A percentile compares a stretch with the other conserved stretches of the same genome.
phyloP scores from a whole-genome alignment of 1,284 basidiomycete species.

The Macrocystidia cucumis region DNA sequence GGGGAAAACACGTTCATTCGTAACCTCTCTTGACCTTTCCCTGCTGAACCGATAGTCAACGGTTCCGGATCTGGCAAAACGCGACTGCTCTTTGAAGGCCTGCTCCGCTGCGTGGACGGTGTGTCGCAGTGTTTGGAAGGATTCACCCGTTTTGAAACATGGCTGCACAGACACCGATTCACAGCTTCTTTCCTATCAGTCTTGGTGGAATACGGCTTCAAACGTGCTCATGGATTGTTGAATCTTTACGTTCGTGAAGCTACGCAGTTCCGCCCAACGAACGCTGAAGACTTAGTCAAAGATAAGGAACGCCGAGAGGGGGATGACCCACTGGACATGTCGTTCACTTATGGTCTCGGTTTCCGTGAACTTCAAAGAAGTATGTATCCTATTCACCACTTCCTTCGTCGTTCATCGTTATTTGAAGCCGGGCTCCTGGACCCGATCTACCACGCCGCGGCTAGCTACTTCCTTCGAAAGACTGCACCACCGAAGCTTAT shows the following conservation, averaged over 20 bases:
- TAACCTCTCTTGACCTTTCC: not conserved
- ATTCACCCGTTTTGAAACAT: not conserved
- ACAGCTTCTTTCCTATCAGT: slow-evolving; percentile 29
- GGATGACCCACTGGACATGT: slow-evolving; percentile 16
- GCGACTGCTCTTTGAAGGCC: slow-evolving; percentile 32
- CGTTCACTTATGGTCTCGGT: too few relatives aligned
- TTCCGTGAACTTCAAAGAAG: slow-evolving; percentile 28
- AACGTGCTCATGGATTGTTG: slow-evolving; percentile 25
- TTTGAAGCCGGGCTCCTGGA: slow-evolving; percentile 23
- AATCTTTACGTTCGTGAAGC: slow-evolving; percentile 30
- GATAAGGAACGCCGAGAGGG: too few relatives aligned
- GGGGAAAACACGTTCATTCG: slow-evolving; percentile 30
- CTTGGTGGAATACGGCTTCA: slow-evolving; percentile 25
- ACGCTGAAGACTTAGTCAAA: slow-evolving; percentile 20
- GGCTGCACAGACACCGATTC: slow-evolving; percentile 25
- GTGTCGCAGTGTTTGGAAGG: slow-evolving; percentile 1
- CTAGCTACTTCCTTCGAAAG: slow-evolving; percentile 28
- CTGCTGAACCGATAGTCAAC: slow-evolving; percentile 31
- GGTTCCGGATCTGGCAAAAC: slow-evolving; percentile 37
- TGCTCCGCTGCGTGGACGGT: slow-evolving; percentile 33
- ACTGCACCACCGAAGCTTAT: slow-evolving; percentile 23
- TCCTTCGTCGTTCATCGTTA: not conserved
- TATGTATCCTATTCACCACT: slow-evolving; percentile 11
- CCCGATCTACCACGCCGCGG: slow-evolving; percentile 27
- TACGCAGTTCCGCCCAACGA: slow-evolving; percentile 26